Evolutionary conservation across 139 green algal genomes (phyloP).

Genomic region (Edaphochlamys debaryana): DNA sequence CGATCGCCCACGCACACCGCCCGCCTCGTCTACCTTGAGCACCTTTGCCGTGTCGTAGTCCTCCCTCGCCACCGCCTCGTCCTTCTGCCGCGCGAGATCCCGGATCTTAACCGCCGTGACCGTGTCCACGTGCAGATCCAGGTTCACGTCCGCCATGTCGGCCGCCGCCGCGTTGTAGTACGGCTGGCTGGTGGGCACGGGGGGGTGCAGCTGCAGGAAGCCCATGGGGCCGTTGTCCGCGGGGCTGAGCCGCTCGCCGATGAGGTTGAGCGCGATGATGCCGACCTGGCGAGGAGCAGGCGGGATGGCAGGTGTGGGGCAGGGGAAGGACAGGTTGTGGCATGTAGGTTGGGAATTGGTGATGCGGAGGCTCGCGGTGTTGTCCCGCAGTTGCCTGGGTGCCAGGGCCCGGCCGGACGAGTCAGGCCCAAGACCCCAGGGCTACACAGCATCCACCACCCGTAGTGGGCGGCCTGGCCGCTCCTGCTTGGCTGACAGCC

Average conservation of each 20-base stretch:
- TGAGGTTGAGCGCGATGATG: conserved; percentile 89
- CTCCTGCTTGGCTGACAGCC: too few relatives aligned
- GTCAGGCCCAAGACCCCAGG: too few relatives aligned
- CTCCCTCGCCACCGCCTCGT: conserved; percentile 82
- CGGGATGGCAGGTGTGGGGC: too few relatives aligned
- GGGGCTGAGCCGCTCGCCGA: conserved; percentile 69
- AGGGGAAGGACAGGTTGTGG: too few relatives aligned
- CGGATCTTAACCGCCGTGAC: conserved; percentile 72
- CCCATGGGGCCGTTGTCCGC: conserved; percentile 5
- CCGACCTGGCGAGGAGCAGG: conserved; percentile 70
- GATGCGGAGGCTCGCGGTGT: too few relatives aligned
- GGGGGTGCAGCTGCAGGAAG: conserved; percentile 57
- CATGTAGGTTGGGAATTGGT: too few relatives aligned
- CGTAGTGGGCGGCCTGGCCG: too few relatives aligned
- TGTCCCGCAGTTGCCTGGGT: too few relatives aligned
- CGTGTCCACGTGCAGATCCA: conserved; percentile 79
- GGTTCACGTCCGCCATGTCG: conserved; percentile 63
- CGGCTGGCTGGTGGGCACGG: conserved; percentile 37
- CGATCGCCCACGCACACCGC: too few relatives aligned
- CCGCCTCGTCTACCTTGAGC: conserved; percentile 59
- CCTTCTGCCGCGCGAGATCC: conserved; percentile 77
- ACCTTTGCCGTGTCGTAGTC: conserved; percentile 97
- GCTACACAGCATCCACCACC: too few relatives aligned
- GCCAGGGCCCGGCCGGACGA: too few relatives aligned
- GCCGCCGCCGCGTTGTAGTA: conserved; percentile 62